Base-by-base conservation (phyloP, 2,329 filamentous ascomycete species). In the Aphanoascus verrucosus region DNA sequence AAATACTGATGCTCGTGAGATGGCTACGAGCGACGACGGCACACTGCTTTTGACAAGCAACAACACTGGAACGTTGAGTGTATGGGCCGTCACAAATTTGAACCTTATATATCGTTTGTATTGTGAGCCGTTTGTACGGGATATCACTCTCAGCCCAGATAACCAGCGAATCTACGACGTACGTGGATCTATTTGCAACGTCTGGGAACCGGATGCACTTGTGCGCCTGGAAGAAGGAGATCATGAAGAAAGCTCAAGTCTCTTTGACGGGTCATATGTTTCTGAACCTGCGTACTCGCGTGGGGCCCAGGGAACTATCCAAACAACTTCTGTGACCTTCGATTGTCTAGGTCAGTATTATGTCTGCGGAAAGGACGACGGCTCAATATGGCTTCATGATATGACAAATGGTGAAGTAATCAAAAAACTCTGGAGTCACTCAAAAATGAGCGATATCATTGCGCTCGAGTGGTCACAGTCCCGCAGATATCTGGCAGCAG, bases 151-250 rank as follows among this genome's bases (percentile, higher is more conserved):
- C 49, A 61, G 59, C 41, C 61, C 62, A 14, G 60, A 63, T 28
- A 51, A 40, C 7, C 54, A 55, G 23, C 63, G 64, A 7, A 58
- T 67, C 42, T 66, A 65, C 42, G 64, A 66, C 47, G 52, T 62
- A 14, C 59, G 63, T 20, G 61, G 56, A 0, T 58, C 59, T 1
- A 40, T 55, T 14, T 61, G 63, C 49, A 64, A 64, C 55, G 56
- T 62, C 9, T 66, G 65, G 65, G 61, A 66, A 53, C 64, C 64
- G 6, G 58, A 60, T 47, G 58, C 57, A 5, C 55, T 66, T 28
- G 47, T 61, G 17, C 61, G 55, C 3, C 47, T 56, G 5, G 53
- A 53, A 23, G 61, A 61, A 38, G 11, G 34, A 40, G 8, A 60
- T 61, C 40, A 52, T 57, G 11, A 50, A 55, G 11, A 57, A 19